phyloP scores from a whole-genome alignment of 2,329 filamentous ascomycete genomes.

The Colletotrichum godetiae region DNA sequence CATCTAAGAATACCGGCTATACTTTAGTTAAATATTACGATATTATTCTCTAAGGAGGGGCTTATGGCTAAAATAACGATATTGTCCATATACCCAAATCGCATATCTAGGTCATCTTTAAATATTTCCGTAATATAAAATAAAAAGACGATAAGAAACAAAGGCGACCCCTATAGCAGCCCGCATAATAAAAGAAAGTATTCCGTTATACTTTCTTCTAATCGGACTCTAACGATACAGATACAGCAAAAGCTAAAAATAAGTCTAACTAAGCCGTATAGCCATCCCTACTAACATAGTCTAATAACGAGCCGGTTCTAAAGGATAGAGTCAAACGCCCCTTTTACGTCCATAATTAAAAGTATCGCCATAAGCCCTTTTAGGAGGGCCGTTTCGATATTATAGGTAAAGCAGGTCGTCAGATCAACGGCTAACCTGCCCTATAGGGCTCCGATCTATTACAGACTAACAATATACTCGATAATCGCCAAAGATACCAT shows the following conservation, averaged over 20 bases:
- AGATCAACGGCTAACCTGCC: slow-evolving; percentile 19
- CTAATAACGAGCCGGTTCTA: not conserved
- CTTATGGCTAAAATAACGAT: not conserved
- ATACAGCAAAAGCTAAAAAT: not conserved
- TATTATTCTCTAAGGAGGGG: not conserved
- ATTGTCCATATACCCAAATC: not conserved
- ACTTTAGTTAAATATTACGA: not conserved
- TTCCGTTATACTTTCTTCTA: slow-evolving; percentile 8
- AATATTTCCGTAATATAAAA: slow-evolving; percentile 12
- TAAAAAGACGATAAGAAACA: slow-evolving; percentile 15
- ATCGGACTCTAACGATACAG: not conserved
- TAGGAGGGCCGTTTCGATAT: slow-evolving; percentile 17
- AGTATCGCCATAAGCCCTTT: not conserved
- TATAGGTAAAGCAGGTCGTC: slow-evolving; percentile 5
- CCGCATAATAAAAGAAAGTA: not conserved
- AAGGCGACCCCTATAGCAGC: slow-evolving; percentile 14
- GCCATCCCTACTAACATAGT: slow-evolving; percentile 17
- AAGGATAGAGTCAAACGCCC: slow-evolving; percentile 19
- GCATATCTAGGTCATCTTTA: not conserved
- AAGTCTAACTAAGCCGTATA: not conserved
- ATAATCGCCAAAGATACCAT: not conserved
- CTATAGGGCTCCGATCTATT: slow-evolving; percentile 15
- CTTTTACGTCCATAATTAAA: slow-evolving; percentile 19
- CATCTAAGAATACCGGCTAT: not conserved
- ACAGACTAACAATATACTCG: not conserved